These are phyloP conservation scores for Schoenoplectus triqueter DNA, from an alignment of 202 grass and related monocot species.

Conservation along the genomic window DNA sequence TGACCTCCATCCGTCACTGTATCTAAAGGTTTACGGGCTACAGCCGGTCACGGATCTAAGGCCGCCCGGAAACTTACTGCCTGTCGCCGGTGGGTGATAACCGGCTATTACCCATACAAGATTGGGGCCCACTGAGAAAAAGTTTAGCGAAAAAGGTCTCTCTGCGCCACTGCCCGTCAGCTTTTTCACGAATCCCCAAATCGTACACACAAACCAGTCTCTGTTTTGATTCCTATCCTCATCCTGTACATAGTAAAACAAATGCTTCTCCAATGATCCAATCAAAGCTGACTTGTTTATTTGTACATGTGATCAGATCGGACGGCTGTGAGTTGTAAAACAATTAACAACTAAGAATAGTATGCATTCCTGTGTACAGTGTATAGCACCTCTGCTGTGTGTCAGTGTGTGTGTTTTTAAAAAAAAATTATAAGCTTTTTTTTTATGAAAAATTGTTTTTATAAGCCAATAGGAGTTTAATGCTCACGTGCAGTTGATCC, in stretches of 20 bases:
- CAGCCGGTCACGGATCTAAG: background rate
- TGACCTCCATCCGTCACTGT: background rate
- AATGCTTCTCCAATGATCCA: background rate
- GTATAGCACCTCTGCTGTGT: background rate
- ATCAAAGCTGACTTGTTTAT: background rate
- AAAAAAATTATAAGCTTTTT: no score
- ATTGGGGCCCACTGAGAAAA: conserved; percentile 15
- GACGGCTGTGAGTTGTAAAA: background rate
- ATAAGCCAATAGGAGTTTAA: conserved; percentile 7
- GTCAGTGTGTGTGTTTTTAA: no score
- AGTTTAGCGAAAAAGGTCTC: conserved; percentile 35
- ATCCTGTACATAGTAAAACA: background rate
- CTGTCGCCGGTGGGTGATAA: background rate
- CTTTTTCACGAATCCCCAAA: conserved; percentile 35
- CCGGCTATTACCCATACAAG: conserved; percentile 29
- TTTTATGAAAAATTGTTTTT: background rate
- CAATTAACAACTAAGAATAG: background rate
- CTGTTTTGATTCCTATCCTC: background rate
- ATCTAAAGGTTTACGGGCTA: conserved; percentile 32
- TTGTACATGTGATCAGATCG: background rate
- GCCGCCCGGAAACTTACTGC: conserved; percentile 12
- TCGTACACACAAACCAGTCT: background rate
- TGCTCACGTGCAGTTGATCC: conserved; percentile 26
- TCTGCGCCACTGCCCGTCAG: conserved; percentile 19
- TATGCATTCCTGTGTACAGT: background rate